Conservation (phyloP, 345 rosid genomes). For the Nasturtium officinale region DNA sequence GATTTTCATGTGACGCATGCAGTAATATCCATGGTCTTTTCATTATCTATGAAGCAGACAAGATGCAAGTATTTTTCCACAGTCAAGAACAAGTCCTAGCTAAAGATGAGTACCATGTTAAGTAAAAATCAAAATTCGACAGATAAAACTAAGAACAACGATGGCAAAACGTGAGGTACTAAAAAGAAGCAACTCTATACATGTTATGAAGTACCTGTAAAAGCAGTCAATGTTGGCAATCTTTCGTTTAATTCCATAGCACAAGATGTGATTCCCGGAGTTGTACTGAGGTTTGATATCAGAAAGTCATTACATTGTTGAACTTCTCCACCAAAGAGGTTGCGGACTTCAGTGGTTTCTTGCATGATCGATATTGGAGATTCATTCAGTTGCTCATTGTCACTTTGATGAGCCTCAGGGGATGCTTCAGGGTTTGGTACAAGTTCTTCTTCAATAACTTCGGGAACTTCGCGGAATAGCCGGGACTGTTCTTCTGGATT, state of each 20-base stretch:
- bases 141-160: slow-evolving; percentile 1
- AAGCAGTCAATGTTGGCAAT: slow-evolving; percentile 40
- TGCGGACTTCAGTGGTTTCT: slow-evolving; percentile 34
- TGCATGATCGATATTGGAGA: slow-evolving; percentile 40
- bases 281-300: slow-evolving; percentile 34
- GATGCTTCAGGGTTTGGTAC: slow-evolving; percentile 44
- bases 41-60: neutral
- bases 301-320: slow-evolving; percentile 41
- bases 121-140: neutral
- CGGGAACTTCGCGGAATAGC: slow-evolving; percentile 61
- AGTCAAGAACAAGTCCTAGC: slow-evolving; percentile 1
- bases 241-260: slow-evolving; percentile 37
- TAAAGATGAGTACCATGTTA: neutral
- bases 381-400: slow-evolving; percentile 29
- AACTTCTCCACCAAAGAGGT: slow-evolving; percentile 34
- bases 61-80: neutral
- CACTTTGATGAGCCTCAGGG: slow-evolving; percentile 34
- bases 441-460: slow-evolving; percentile 62
- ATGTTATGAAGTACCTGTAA: slow-evolving; percentile 43
- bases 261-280: slow-evolving; percentile 40
- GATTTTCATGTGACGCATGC: neutral
- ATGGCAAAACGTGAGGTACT: slow-evolving; percentile 9
- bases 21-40: neutral
- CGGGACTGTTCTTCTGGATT: slow-evolving; percentile 69
- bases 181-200: slow-evolving; percentile 20